Percentiles rank a stretch among this genome's conserved stretches.
These are phyloP conservation scores for Sphagnurus paluster DNA, from an alignment of 1,284 basidiomycete species.

Conservation along the genomic window DNA sequence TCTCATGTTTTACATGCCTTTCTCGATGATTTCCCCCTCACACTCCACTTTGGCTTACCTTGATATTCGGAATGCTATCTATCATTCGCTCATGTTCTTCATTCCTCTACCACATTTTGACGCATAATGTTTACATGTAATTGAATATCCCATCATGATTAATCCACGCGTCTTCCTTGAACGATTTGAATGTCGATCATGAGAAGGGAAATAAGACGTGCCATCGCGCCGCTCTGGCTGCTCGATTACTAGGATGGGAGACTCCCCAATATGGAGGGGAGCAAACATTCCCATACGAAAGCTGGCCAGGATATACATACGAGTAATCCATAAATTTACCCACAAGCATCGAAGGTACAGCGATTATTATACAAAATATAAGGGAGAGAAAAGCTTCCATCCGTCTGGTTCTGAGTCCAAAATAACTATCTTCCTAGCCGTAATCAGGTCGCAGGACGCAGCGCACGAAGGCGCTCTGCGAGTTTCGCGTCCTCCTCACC, in stretches of 20 bases:
- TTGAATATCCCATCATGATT: constrained; percentile 17
- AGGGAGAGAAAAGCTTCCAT: neutral
- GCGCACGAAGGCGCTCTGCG: constrained; percentile 78
- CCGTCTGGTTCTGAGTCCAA: neutral
- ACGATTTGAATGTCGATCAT: too few species aligned
- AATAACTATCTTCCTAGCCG: neutral
- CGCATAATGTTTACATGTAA: constrained; percentile 21
- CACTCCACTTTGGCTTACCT: constrained; percentile 1
- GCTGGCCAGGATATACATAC: too few species aligned
- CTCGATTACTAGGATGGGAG: too few species aligned
- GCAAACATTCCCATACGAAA: too few species aligned
- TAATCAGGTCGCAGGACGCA: constrained; percentile 71
- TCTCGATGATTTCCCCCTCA: constrained; percentile 2
- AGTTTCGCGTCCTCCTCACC: constrained; percentile 80
- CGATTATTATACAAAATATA: neutral
- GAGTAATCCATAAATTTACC: too few species aligned
- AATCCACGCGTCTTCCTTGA: too few species aligned
- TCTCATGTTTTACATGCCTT: constrained; percentile 7
- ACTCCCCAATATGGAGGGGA: too few species aligned
- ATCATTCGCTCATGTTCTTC: constrained; percentile 15
- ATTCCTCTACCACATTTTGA: constrained; percentile 7
- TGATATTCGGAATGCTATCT: constrained; percentile 19
- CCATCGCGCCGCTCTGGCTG: too few species aligned
- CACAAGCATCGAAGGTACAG: constrained; percentile 5
- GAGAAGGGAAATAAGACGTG: too few species aligned